These are phyloP conservation scores for Collybia mongolica DNA, from an alignment of 768 basidiomycete species.

Conservation along the genomic window DNA sequence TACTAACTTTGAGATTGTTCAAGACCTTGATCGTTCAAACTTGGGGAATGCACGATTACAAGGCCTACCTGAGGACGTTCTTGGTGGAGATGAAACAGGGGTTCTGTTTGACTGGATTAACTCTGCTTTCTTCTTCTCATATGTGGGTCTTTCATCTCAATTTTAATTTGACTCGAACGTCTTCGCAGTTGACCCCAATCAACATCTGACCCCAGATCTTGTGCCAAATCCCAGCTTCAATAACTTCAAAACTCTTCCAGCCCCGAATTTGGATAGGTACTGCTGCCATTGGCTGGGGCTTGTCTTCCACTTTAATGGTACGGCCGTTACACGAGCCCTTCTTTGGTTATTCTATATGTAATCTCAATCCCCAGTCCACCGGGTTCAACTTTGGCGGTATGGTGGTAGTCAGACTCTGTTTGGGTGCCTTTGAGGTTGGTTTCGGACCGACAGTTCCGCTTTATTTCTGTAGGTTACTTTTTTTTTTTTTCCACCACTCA, in stretches of 20 bases:
- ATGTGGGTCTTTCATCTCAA: conserved; percentile 39
- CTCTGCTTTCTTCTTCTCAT: conserved; percentile 77
- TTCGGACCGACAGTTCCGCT: conserved; percentile 78
- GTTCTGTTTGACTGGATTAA: conserved; percentile 76
- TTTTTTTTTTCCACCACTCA: too few species aligned
- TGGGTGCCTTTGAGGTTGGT: conserved; percentile 79
- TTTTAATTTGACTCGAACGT: not conserved
- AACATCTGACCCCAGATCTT: conserved; percentile 48
- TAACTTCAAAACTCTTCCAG: conserved; percentile 65
- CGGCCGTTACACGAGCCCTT: conserved; percentile 7
- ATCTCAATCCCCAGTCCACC: conserved; percentile 48
- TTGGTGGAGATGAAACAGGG: conserved; percentile 69
- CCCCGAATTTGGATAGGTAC: conserved; percentile 68
- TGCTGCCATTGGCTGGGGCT: conserved; percentile 71
- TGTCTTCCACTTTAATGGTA: conserved; percentile 74
- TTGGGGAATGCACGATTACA: conserved; percentile 79
- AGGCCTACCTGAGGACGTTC: conserved; percentile 61
- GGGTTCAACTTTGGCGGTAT: conserved; percentile 61
- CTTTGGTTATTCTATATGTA: not conserved
- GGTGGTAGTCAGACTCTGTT: conserved; percentile 52
- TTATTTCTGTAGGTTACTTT: conserved; percentile 61
- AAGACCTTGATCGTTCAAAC: conserved; percentile 75
- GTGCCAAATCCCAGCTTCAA: conserved; percentile 64
- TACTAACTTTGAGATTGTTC: conserved; percentile 1
- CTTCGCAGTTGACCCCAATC: not conserved